Evolutionary conservation across 2,329 filamentous ascomycete genomes (phyloP).

Genomic region (Rachicladosporium sp.): DNA sequence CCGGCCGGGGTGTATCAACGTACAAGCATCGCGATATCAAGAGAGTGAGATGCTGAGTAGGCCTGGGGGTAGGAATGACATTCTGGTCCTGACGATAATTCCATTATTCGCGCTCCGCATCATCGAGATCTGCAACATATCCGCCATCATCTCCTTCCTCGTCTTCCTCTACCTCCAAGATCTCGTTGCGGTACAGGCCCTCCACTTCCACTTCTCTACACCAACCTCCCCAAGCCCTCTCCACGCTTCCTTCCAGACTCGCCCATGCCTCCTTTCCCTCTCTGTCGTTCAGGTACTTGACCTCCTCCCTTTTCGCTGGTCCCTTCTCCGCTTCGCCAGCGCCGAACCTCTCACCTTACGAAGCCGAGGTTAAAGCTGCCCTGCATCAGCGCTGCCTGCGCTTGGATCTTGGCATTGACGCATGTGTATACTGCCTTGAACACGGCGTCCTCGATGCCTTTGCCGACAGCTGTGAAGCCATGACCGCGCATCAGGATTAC

Average conservation of each 20-base stretch:
- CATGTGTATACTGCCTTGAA: constrained; percentile 33
- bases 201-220: constrained; percentile 28
- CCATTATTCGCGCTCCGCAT: background rate
- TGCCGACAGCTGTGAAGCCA: constrained; percentile 32
- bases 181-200: constrained; percentile 28
- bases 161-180: constrained; percentile 9
- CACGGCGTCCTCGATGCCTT: constrained; percentile 32
- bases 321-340: constrained; percentile 28
- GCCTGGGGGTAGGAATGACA: no score
- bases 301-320: constrained; percentile 28
- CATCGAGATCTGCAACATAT: constrained; percentile 1
- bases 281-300: constrained; percentile 30
- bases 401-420: constrained; percentile 29
- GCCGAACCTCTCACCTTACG: constrained; percentile 24
- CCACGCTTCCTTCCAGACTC: constrained; percentile 19
- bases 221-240: constrained; percentile 33
- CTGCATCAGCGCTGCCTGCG: constrained; percentile 24
- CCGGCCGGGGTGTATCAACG: no score
- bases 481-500: constrained; percentile 30
- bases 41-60: no score
- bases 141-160: background rate
- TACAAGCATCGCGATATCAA: no score
- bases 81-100: no score
- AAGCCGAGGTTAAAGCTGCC: constrained; percentile 28
- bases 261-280: constrained; percentile 32